These are phyloP conservation scores for Salix dunnii DNA, from an alignment of 345 rosid species.

Conservation along the genomic window DNA sequence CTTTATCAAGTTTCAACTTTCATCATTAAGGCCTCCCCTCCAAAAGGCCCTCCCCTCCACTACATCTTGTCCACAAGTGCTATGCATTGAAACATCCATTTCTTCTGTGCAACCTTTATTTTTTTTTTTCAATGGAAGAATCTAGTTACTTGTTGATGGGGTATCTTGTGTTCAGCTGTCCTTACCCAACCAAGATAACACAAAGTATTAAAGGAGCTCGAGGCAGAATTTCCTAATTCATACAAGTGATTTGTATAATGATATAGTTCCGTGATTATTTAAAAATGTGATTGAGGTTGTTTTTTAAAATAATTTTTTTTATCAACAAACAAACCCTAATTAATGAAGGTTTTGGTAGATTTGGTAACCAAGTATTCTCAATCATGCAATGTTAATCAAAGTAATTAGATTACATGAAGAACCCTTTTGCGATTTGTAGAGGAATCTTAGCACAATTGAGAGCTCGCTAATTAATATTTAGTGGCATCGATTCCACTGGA, in stretches of 20 bases:
- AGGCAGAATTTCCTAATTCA: not conserved
- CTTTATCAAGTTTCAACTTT: slow-evolving; percentile 16
- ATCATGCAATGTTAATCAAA: slow-evolving; percentile 1
- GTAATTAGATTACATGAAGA: not conserved
- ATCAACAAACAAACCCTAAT: no score
- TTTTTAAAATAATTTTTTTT: no score
- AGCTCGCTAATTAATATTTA: not conserved
- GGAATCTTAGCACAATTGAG: not conserved
- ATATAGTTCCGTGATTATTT: no score
- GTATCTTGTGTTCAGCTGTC: not conserved
- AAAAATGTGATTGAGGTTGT: no score
- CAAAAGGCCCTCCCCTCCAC: slow-evolving; percentile 22
- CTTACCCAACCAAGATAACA: not conserved
- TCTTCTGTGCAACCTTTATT: not conserved
- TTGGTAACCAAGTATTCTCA: slow-evolving; percentile 17
- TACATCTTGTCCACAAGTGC: slow-evolving; percentile 12
- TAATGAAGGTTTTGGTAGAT: not conserved
- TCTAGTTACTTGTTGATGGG: not conserved
- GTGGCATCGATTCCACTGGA: not conserved
- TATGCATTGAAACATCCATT: slow-evolving; percentile 14
- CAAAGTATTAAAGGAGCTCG: not conserved
- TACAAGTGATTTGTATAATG: not conserved
- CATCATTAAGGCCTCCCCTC: slow-evolving; percentile 14
- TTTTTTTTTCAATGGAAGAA: not conserved
- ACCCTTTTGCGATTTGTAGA: not conserved